Evolutionary conservation across 139 green algal species (phyloP).

Genomic region (Pseudopediastrum boryanum): DNA sequence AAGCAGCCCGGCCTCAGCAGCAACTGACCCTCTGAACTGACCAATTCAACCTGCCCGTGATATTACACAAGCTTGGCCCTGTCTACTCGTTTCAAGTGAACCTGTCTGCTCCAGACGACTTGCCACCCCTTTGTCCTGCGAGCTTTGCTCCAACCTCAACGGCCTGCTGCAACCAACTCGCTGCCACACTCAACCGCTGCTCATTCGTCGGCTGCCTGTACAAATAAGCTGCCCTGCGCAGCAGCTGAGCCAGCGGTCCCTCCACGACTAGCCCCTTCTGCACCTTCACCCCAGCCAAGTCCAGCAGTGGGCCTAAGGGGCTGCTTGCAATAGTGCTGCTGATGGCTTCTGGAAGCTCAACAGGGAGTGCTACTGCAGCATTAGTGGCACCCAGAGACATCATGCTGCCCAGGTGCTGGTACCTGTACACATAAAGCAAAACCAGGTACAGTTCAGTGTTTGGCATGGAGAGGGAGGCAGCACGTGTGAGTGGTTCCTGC

Average conservation of each 20-base stretch:
- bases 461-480: no score
- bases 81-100: no score
- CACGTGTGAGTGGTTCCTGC: no score
- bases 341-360: constrained; percentile 65
- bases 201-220: constrained; percentile 93
- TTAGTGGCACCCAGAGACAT: constrained; percentile 88
- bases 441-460: no score
- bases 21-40: no score
- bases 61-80: no score
- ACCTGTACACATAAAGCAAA: constrained; percentile 66
- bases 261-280: constrained; percentile 73
- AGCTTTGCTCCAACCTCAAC: constrained; percentile 13
- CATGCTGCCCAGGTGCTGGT: constrained; percentile 98
- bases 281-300: background rate
- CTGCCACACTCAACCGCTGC: constrained; percentile 77
- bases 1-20: no score
- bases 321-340: constrained; percentile 49
- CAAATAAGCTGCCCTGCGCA: constrained; percentile 87
- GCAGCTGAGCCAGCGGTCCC: constrained; percentile 75
- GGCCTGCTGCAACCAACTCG: constrained; percentile 62
- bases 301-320: constrained; percentile 66
- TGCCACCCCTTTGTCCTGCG: no score
- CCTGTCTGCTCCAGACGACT: no score
- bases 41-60: no score
- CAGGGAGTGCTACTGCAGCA: constrained; percentile 80